Base-by-base conservation (phyloP, 1,284 basidiomycete genomes). In the Austroboletus rostrupii region DNA sequence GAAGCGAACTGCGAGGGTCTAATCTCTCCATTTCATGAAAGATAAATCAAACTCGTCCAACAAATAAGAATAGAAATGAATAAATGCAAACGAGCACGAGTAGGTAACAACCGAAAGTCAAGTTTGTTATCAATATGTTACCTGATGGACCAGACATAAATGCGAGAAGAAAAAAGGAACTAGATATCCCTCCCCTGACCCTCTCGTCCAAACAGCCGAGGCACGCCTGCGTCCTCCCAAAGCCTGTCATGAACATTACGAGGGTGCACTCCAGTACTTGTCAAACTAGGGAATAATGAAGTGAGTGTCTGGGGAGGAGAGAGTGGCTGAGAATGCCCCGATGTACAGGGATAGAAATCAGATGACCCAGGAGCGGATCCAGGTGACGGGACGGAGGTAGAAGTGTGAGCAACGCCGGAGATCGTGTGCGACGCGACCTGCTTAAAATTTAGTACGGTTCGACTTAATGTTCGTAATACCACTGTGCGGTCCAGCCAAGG, bases 151-250 rank as follows among this genome's bases (percentile, higher is more conserved):
- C 23, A 31, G 28, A 35, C 14, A 46, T 43, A 43, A 17, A 41
- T 20, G 35, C 10, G n/a, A 5, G 20, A 44, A 14, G 9, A 43
- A 50, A n/a, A 7, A 26, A 7, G 23, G 28, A 40, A 42, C 40
- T 64, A 67, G 36, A 75, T 46, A 64, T 74, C 26, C 67, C 67
- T 54, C 64, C 67, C 43, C 28, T 66, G 63, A 9, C 52, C 41
- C 11, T 67, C 62, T 26, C 64, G 50, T 28, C 61, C 57, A 47
- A 62, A 65, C 7, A 59, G 43, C 51, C 65, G 60, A 45, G 61
- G 60, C 23, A 55, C 32, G 9, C 55, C 53, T 43, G 36, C 20
- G 7, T 66, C 60, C 17, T 61, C 65, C 32, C 55, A 49, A 37
- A 48, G 14, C 20, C n/a, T 33, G 5, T 49, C 20, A 4, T 40